Conservation (phyloP, 1,284 basidiomycete species). For the Cryptococcus jaspeensis region DNA sequence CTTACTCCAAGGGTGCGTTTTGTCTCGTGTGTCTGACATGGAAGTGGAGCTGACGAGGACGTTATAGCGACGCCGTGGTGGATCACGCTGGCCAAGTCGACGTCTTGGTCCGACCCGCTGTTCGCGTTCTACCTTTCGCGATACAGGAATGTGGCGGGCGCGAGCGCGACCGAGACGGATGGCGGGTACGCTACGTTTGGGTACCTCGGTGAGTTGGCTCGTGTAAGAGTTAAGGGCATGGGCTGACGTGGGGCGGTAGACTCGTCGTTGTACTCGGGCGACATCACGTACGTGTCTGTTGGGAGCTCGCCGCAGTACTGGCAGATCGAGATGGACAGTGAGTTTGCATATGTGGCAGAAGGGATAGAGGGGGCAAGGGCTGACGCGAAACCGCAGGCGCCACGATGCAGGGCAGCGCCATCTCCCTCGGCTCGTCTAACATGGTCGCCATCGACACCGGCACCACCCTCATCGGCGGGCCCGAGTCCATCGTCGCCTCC, state of each 20-base stretch:
- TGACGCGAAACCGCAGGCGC: slow-evolving; percentile 30
- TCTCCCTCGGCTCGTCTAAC: slow-evolving; percentile 43
- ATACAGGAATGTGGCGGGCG: slow-evolving; percentile 60
- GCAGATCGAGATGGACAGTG: slow-evolving; percentile 45
- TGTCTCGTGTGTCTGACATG: not conserved
- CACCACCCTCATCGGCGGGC: slow-evolving; percentile 88
- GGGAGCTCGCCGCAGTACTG: slow-evolving; percentile 43
- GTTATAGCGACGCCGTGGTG: slow-evolving; percentile 54
- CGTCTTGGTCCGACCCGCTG: slow-evolving; percentile 63
- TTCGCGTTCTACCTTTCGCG: slow-evolving; percentile 82
- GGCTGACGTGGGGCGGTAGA: slow-evolving; percentile 52
- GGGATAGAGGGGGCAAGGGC: no score
- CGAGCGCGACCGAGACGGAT: slow-evolving; percentile 56
- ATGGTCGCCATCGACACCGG: slow-evolving; percentile 61
- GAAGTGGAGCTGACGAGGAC: not conserved
- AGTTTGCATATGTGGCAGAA: not conserved
- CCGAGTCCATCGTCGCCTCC: slow-evolving; percentile 60
- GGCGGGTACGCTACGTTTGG: slow-evolving; percentile 76
- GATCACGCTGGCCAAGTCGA: slow-evolving; percentile 62
- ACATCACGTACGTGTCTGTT: slow-evolving; percentile 72
- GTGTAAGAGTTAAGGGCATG: not conserved
- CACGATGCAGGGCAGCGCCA: slow-evolving; percentile 49
- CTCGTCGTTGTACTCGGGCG: slow-evolving; percentile 68
- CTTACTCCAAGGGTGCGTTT: slow-evolving; percentile 47
- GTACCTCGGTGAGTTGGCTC: slow-evolving; percentile 17